Evolutionary conservation across 2,329 filamentous ascomycete species (phyloP).

Genomic region (Dothistroma septosporum): DNA sequence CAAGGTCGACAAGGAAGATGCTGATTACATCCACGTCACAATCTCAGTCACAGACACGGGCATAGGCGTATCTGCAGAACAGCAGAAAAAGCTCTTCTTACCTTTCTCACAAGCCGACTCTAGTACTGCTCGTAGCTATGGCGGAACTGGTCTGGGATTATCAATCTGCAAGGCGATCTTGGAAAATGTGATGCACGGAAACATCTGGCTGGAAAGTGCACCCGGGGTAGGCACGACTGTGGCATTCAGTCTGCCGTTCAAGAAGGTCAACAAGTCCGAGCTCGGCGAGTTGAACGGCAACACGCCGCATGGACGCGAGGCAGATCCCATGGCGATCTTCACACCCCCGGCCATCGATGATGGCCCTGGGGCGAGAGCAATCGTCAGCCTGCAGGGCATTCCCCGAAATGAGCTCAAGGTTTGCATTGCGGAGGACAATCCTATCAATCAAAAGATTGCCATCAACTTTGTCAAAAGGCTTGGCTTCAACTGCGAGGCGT

Average conservation of each 20-base stretch:
- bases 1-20: conserved; percentile 65
- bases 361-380: conserved; percentile 23
- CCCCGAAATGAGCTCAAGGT: conserved; percentile 75
- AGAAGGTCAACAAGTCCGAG: conserved; percentile 64
- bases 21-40: conserved; percentile 67
- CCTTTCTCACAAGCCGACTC: conserved; percentile 91
- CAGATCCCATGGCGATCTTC: conserved; percentile 55
- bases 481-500: conserved; percentile 82
- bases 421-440: conserved; percentile 92
- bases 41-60: conserved; percentile 88
- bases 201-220: conserved; percentile 74
- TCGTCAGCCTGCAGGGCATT: conserved; percentile 66
- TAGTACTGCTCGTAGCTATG: conserved; percentile 84
- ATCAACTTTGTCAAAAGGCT: conserved; percentile 84
- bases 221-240: conserved; percentile 66
- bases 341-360: conserved; percentile 47
- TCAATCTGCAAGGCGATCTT: conserved; percentile 95
- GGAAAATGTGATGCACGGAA: conserved; percentile 84
- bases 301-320: conserved; percentile 33
- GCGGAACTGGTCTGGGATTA: conserved; percentile 82
- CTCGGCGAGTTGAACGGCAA: conserved; percentile 23
- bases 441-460: conserved; percentile 90
- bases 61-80: conserved; percentile 80
- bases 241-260: conserved; percentile 80
- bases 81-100: conserved; percentile 80